Evolutionary conservation across 148 eudicot species (phyloP), one percentile per base, ranked within the genome.

Genomic region (Spergularia bocconei): DNA sequence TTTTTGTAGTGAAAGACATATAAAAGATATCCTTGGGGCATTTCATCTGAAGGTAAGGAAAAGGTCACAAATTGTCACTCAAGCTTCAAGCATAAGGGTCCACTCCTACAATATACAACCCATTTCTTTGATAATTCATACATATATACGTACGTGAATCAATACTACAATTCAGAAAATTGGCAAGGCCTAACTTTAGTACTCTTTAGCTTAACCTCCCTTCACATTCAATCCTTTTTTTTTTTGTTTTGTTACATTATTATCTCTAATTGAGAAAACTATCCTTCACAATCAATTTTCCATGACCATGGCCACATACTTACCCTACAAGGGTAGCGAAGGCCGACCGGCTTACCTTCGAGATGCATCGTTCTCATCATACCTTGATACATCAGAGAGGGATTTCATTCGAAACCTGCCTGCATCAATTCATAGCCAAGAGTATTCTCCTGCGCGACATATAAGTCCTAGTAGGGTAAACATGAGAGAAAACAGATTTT

Each of bases 311-410:
- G 61, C 81, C 58, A 80, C 75, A 66, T 55, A 23, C 44, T 57
- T 81, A 15, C 21, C 78, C 67, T 73, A 81, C 47, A 73, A 73
- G 65, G 79, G 39, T 57, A 66, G 61, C 4, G 68, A 74, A 25
- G 79, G 66, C 12, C 50, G 77, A 1, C 21, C 69, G 17, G 62
- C 56, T 69, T 75, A 77, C 57, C 87, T 81, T 29, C 89, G 91
- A 8, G 96, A 89, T 36, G 93, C 85, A 48, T 92, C 98, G 4
- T 92, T 92, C 76, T 86, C 98, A 3, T 85, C 84, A 4, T 92
- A 92, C 71, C 89, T 90, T 51, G 85, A 87, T 70, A 58, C 90
- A 19, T 16, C 77, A 4, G 89, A 91, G 55, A 87, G 86, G 6
- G 82, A 87, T 61, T 84, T 84, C 61, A 83, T 82, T 55, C 82